Evolutionary conservation across 345 rosid species (phyloP).

Genomic region (Citrus inodora): DNA sequence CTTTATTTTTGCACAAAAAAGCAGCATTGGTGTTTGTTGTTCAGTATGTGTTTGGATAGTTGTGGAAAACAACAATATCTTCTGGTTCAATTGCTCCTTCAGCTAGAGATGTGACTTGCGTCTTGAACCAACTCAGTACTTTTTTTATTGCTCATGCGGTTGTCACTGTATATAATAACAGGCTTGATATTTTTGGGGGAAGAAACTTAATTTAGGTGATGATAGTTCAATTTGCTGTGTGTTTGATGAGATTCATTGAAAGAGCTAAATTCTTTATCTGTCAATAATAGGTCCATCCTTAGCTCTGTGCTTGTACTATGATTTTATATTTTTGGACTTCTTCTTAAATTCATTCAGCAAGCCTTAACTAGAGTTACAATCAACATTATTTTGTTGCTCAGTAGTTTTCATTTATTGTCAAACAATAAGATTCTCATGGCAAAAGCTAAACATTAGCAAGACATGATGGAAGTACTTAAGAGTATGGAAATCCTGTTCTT

Average conservation of each 20-base stretch:
- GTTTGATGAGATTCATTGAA: background rate
- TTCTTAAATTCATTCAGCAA: background rate
- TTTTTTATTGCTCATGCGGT: background rate
- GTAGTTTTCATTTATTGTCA: background rate
- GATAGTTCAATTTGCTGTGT: background rate
- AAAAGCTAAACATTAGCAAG: background rate
- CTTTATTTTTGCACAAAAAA: background rate
- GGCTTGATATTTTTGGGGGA: background rate
- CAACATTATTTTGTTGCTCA: background rate
- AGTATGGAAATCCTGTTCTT: background rate
- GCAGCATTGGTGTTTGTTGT: background rate
- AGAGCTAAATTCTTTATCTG: background rate
- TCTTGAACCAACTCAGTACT: background rate
- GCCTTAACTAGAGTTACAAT: background rate
- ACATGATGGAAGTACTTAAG: too few relatives aligned
- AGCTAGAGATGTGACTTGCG: background rate
- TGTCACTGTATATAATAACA: background rate
- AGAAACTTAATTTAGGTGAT: background rate
- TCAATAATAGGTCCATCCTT: background rate
- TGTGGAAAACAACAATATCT: background rate
- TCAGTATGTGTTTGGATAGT: background rate
- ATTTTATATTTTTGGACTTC: background rate
- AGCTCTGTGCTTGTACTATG: background rate
- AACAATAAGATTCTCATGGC: background rate
- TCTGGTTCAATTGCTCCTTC: background rate